Evolutionary conservation across 1,284 basidiomycete genomes (phyloP).

Genomic region (Coniferiporia weirii): DNA sequence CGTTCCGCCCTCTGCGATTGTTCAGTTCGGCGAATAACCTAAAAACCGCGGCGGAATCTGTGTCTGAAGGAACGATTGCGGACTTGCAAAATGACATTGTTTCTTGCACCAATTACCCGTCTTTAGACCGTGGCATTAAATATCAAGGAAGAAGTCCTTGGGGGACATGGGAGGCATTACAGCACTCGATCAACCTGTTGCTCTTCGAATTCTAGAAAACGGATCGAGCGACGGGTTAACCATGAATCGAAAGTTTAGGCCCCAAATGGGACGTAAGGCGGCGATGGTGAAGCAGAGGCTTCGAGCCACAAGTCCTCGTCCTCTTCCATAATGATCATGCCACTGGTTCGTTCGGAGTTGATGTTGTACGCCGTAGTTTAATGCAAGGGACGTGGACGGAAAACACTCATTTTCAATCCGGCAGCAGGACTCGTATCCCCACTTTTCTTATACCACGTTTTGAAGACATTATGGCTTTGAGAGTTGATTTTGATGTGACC

Average conservation of each 20-base stretch:
- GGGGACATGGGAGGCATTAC: not conserved
- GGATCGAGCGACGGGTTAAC: not conserved
- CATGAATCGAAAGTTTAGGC: not conserved
- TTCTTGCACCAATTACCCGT: not conserved
- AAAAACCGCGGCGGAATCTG: not conserved
- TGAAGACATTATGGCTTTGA: not conserved
- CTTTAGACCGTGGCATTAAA: not conserved
- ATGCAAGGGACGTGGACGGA: no score
- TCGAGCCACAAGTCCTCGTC: not conserved
- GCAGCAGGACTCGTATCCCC: not conserved
- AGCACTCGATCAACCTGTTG: no score
- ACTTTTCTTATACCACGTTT: not conserved
- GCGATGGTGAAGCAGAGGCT: not conserved
- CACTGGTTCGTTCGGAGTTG: not conserved
- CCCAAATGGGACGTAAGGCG: not conserved
- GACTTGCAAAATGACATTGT: no score
- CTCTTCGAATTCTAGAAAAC: no score
- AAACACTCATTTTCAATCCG: not conserved
- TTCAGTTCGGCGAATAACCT: slow-evolving; percentile 3
- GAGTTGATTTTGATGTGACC: not conserved
- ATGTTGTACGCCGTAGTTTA: no score
- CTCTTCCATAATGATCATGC: not conserved
- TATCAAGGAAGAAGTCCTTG: not conserved
- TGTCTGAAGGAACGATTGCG: not conserved
- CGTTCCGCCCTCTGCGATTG: not conserved